Evolutionary conservation across 2,329 filamentous ascomycete genomes (phyloP), one percentile per base, ranked within the genome.

Genomic region (Talaromyces sp.): DNA sequence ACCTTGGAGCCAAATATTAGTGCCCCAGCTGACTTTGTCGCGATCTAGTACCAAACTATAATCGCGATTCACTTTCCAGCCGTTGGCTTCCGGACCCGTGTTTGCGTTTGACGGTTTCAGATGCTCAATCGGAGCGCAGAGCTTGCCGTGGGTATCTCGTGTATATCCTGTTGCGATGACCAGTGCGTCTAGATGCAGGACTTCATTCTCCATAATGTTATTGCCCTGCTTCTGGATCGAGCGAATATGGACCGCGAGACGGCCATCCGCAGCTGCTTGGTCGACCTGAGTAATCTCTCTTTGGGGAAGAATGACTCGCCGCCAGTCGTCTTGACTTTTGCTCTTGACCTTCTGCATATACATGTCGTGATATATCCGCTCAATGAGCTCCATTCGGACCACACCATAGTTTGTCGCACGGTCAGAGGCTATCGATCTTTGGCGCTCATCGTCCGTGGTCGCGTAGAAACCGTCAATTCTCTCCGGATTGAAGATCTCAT

Each of bases 361-460:
- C 76, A 96, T 86, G 58, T 84, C 84, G 73, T 93, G 86, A 74
- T 95, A 97, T 31, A 97, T 83, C 58, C 87, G 84, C 73, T 97
- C 93, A 59, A 97, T 89, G 53, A 97, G 83, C 64, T 90, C 84
- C n/a, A 96, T 82, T 7, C 93, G 86, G 3, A 99, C 93, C 4
- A 97, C 93, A 54, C 91, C 89, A 73, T 97, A 97, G 78, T 97
- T 97, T 61, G 93, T 97, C 31, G 85, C 86, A 60, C 88, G 87
- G 65, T 95, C 89, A 54, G 86, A 85, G 15, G 80, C 76, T 53
- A 96, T 78, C 25, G 79, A 78, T 13, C 77, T 74, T 33, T 81
- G 77, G 51, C 92, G 88, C 61, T 86, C 79, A 45, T 80, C 77
- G 1, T 85, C 76, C 0, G 87, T 78, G 63, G 87, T 85, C 51